Evolutionary conservation across 73 alveolate genomes (phyloP).

Genomic region (Paramecium bursaria): DNA sequence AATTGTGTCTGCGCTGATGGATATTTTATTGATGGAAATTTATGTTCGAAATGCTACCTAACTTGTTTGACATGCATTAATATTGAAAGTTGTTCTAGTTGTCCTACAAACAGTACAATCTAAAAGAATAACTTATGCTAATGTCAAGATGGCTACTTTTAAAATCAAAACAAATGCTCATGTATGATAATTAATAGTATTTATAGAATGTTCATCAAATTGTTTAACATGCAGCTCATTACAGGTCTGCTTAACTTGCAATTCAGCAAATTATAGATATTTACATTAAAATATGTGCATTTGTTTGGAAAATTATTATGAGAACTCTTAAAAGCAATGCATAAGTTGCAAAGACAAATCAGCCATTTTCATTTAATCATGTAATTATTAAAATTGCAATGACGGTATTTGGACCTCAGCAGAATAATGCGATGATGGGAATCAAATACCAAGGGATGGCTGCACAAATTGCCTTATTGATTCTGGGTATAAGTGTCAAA

Average conservation of each 20-base stretch:
- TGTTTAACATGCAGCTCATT: too few relatives aligned
- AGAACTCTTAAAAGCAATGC: too few relatives aligned
- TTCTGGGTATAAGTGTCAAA: conserved; percentile 38
- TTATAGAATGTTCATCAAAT: neutral
- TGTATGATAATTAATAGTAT: conserved; percentile 5
- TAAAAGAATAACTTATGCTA: neutral
- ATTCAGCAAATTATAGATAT: too few relatives aligned
- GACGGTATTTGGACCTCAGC: neutral
- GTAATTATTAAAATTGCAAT: neutral
- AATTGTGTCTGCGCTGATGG: neutral
- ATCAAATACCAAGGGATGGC: neutral
- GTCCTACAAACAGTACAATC: neutral
- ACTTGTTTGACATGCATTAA: too few relatives aligned
- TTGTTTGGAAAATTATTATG: too few relatives aligned
- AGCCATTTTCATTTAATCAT: too few relatives aligned
- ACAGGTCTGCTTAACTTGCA: too few relatives aligned
- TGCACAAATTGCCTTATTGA: conserved; percentile 13
- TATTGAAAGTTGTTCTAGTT: too few relatives aligned
- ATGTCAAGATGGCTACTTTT: conserved; percentile 6
- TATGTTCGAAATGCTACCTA: too few relatives aligned
- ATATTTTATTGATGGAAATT: too few relatives aligned
- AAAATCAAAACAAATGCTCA: neutral
- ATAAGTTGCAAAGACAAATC: too few relatives aligned
- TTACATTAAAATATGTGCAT: too few relatives aligned
- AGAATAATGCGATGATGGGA: conserved; percentile 45